These are phyloP conservation scores for Pichia sp. DNA, from an alignment of 1,139 yeast genomes.

Conservation along the genomic window DNA sequence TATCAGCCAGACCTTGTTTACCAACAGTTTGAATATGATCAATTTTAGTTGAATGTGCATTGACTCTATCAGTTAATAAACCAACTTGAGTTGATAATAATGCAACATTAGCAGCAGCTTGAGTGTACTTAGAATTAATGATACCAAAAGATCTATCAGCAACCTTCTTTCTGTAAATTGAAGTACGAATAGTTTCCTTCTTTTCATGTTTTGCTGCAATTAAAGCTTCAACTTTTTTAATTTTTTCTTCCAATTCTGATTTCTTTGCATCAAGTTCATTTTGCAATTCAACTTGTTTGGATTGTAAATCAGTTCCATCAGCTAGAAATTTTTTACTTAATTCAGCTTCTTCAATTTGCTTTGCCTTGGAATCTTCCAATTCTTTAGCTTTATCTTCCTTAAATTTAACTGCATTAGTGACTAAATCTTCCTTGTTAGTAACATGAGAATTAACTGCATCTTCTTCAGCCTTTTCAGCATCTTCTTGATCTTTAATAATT, in stretches of 20 bases:
- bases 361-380: slow-evolving; percentile 42
- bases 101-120: slow-evolving; percentile 37
- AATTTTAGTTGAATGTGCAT: slow-evolving; percentile 43
- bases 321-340: slow-evolving; percentile 42
- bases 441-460: slow-evolving; percentile 45
- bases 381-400: slow-evolving; percentile 45
- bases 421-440: slow-evolving; percentile 40
- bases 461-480: slow-evolving; percentile 42
- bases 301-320: slow-evolving; percentile 37
- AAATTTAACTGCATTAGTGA: slow-evolving; percentile 42
- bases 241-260: slow-evolving; percentile 30
- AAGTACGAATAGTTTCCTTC: slow-evolving; percentile 34
- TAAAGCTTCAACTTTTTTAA: slow-evolving; percentile 33
- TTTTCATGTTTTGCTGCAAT: slow-evolving; percentile 39
- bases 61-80: slow-evolving; percentile 38
- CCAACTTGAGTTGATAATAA: slow-evolving; percentile 42
- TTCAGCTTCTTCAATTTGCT: slow-evolving; percentile 42
- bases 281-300: slow-evolving; percentile 44
- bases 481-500: slow-evolving; percentile 42
- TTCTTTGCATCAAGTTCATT: slow-evolving; percentile 38
- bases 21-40: slow-evolving; percentile 35
- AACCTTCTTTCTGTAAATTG: slow-evolving; percentile 38
- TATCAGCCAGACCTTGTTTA: slow-evolving; percentile 34
- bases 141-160: slow-evolving; percentile 35
- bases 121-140: slow-evolving; percentile 33